Evolutionary conservation across 176 grass and related monocot species (phyloP).

Genomic region (Aegilops sharonensis): DNA sequence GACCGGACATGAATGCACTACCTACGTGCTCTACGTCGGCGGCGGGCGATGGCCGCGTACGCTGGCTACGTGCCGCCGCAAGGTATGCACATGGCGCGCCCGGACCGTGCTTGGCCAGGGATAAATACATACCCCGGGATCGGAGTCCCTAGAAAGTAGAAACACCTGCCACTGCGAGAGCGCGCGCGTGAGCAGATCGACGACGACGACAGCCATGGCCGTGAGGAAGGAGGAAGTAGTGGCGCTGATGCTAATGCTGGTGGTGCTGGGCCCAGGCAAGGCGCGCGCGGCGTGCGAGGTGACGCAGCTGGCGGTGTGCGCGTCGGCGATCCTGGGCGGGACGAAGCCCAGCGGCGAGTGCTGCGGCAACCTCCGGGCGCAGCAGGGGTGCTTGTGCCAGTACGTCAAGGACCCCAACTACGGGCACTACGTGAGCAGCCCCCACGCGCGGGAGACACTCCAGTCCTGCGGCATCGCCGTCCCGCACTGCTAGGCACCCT

Average conservation of each 20-base stretch:
- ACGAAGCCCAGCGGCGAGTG: neutral
- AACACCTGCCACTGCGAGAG: neutral
- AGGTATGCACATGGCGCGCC: neutral
- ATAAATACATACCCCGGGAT: neutral
- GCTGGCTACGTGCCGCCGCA: neutral
- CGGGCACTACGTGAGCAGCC: no score
- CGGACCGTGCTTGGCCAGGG: neutral
- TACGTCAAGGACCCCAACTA: slow-evolving; percentile 32
- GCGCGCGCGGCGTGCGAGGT: slow-evolving; percentile 8
- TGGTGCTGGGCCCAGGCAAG: neutral
- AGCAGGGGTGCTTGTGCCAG: slow-evolving; percentile 38
- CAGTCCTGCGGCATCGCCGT: no score
- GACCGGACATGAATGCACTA: no score
- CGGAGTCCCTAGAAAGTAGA: neutral
- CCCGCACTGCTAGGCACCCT: no score
- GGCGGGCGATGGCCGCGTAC: no score
- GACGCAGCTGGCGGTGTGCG: slow-evolving; percentile 21
- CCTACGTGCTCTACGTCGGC: no score
- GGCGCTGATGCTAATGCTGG: neutral
- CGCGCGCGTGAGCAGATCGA: neutral
- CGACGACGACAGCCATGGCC: neutral
- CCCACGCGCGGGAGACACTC: no score
- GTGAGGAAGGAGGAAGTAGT: neutral
- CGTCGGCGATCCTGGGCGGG: neutral
- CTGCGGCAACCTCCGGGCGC: slow-evolving; percentile 29